Conservation (phyloP, 768 basidiomycete species). For the Amanita exitialis region DNA sequence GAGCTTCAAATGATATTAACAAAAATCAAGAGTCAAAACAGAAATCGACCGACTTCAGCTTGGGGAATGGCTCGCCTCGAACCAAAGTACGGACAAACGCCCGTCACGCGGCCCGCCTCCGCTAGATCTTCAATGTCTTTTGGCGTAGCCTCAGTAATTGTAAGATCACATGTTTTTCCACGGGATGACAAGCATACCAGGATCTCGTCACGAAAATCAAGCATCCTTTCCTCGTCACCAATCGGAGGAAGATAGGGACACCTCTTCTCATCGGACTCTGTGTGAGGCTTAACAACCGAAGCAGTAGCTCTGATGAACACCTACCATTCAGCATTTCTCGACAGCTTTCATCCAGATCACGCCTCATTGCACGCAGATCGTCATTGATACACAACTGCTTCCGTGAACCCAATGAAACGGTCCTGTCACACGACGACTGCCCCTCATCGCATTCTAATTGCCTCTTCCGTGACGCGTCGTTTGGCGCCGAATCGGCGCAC, state of each 20-base stretch:
- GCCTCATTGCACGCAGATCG: conserved; percentile 45
- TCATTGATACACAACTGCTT: conserved; percentile 93
- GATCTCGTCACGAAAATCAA: conserved; percentile 82
- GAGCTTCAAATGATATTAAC: conserved; percentile 34
- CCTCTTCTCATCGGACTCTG: conserved; percentile 56
- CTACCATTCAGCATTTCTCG: conserved; percentile 68
- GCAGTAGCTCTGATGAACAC: conserved; percentile 6
- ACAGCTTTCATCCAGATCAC: conserved; percentile 83
- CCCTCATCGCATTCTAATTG: conserved; percentile 15
- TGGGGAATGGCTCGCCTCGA: conserved; percentile 81
- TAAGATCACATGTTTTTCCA: background rate
- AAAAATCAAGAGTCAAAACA: background rate
- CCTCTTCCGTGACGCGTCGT: conserved; percentile 12
- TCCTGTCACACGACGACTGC: conserved; percentile 29
- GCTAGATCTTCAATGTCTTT: conserved; percentile 95
- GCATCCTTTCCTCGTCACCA: conserved; percentile 60
- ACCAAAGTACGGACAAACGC: conserved; percentile 90
- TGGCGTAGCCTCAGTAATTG: conserved; percentile 54
- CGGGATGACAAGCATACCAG: conserved; percentile 37
- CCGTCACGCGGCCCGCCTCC: conserved; percentile 48
- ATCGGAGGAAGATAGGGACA: conserved; percentile 69
- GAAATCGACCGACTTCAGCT: conserved; percentile 53
- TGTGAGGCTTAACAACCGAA: background rate
- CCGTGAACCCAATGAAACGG: conserved; percentile 83
- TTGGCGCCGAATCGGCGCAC: conserved; percentile 10